Base-by-base conservation (phyloP, 768 basidiomycete genomes). In the Zangia roseola region DNA sequence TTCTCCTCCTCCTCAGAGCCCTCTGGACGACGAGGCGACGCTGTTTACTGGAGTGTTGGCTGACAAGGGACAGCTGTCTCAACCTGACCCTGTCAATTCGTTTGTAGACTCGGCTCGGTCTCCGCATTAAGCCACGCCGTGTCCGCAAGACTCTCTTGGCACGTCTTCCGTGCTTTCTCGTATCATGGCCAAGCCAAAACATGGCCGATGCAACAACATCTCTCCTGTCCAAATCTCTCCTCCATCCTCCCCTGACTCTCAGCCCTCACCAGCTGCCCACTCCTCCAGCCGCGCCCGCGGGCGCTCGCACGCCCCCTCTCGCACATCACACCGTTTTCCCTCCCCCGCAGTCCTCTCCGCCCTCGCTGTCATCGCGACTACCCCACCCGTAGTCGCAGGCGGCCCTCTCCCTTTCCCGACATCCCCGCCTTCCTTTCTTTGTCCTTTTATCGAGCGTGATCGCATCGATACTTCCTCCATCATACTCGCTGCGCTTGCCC, bases 391-490 rank as follows among this genome's bases (percentile, higher is more conserved):
- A 4, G 80, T 68, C 34, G 66, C 75, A 58, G 79, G 73, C 40
- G 72, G 72, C 49, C 82, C 83, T 8, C 65, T 72, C 17, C 57
- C 64, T 5, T 17, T 44, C 42, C 64, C 58, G 12, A 57, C 62
- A 0, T 17, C 72, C 20, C 81, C 82, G 1, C 82, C 77, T n/a
- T 54, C 74, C 44, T 86, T 86, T 55, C 75, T 85, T 36, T 86
- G 83, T 52, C 85, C 83, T 1, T 73, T 71, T 19, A 62, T 79
- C 53, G 64, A 60, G 26, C 50, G 50, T 39, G 50, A 67, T 31
- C 34, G 25, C 56, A 14, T 34, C 41, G 19, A 46, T 25, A 10
- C 38, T n/a, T 49, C 10, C 35, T 10, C 40, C 12, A 17, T 23
- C 10, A 5, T 45, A 37, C 13, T 28, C 7, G 10, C 19, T 19